A percentile compares a stretch with the other conserved stretches of the same genome.
Conservation (phyloP, 2,329 filamentous ascomycete species). For the Sclerotinia sclerotiorum region DNA sequence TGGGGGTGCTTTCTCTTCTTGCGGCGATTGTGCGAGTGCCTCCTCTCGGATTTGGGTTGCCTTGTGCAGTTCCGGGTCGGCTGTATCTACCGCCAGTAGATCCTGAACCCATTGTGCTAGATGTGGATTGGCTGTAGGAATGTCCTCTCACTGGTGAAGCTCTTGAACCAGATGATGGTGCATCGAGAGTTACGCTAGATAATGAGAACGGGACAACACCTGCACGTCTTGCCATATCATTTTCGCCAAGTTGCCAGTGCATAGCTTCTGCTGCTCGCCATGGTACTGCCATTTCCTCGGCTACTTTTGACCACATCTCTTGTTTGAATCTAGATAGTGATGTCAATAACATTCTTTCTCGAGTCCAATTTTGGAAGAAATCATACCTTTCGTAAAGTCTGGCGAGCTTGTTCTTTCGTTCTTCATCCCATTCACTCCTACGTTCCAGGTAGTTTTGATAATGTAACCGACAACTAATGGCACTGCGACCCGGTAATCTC, state of each 20-base stretch:
- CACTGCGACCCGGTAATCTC: constrained; percentile 82
- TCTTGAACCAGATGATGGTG: constrained; percentile 43
- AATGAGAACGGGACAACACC: constrained; percentile 84
- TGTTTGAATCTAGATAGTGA: constrained; percentile 73
- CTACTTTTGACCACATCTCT: constrained; percentile 96
- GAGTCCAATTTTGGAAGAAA: not conserved
- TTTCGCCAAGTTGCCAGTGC: constrained; percentile 95
- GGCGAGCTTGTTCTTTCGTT: constrained; percentile 95
- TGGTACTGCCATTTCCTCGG: constrained; percentile 90
- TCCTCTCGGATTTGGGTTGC: constrained; percentile 25
- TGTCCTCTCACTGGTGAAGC: constrained; percentile 44
- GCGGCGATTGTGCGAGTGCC: constrained; percentile 36
- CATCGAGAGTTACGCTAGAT: constrained; percentile 55
- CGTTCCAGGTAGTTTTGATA: constrained; percentile 98
- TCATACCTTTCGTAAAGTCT: constrained; percentile 87
- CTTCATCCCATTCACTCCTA: constrained; percentile 92
- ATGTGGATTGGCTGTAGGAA: constrained; percentile 36
- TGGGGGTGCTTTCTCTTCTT: constrained; percentile 40
- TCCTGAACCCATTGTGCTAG: constrained; percentile 30
- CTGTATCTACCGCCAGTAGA: constrained; percentile 31
- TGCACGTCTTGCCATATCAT: constrained; percentile 89
- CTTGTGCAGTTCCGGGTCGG: constrained; percentile 33
- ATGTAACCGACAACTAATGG: constrained; percentile 90
- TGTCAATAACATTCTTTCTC: constrained; percentile 23
- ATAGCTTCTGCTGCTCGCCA: constrained; percentile 96